Base-by-base conservation (phyloP, 2,329 filamentous ascomycete genomes). In the Akanthomyces lecanii region DNA sequence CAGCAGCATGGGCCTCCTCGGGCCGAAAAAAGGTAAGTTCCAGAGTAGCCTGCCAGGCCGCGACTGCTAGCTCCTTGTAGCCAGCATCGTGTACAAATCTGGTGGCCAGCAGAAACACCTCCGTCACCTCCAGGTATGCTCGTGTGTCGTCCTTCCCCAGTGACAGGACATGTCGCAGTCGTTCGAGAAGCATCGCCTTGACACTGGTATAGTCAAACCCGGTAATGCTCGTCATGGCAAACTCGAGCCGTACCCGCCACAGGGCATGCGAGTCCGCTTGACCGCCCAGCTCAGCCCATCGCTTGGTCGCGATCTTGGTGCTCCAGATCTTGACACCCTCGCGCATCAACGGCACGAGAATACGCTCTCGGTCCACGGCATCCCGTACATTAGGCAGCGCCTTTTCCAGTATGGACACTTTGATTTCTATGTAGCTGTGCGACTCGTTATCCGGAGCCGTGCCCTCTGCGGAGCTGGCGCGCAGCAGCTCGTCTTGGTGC, bases 1-100 rank as follows among this genome's bases (percentile, higher is more conserved):
- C 53, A 25, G 16, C 53, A 25, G 23, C 23, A n/a, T 69, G 61
- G 21, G 18, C 3, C 76, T 57, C 5, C 21, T 21, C 21, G 71
- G 89, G 86, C 3, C 79, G 79, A 53, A 85, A 86, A 64, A 92
- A 83, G 21, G 85, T 86, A 59, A 89, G 79, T 70, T 97, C 94
- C 0, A 97, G 75, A 1, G 90, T 69, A 6, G 86, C 90, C 75
- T 98, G 94, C 92, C 94, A 97, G 5, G 89, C 81, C 11, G 88
- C 91, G 3, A 90, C 78, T 1, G 91, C 88, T 36, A 91, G 78
- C 71, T 97, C 94, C 51, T 81, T 78, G 71, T 89, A 97, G 0
- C 94, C 94, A 52, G 89, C 81, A 70, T 96, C 89, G 51, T 86
- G 81, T 36, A 94, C 79, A 70, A 95, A 89, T 2, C 85, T 75